Conservation (phyloP, 2,329 filamentous ascomycete species). For the Zasmidium cellare region DNA sequence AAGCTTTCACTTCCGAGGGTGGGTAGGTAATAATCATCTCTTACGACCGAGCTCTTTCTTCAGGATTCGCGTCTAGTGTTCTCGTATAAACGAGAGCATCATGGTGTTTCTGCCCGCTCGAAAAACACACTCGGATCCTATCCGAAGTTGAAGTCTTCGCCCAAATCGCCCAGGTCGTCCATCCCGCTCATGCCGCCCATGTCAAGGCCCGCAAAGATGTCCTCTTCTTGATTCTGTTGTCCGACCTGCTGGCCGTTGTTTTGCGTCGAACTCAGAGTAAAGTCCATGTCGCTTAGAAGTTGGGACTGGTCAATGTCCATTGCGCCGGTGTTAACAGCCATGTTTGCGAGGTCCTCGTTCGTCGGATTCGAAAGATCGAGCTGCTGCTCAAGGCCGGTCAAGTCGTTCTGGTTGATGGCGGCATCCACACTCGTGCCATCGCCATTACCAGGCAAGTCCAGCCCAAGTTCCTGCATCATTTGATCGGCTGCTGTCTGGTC, state of each 20-base stretch:
- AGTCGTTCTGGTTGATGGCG: conserved; percentile 21
- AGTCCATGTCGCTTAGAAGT: conserved; percentile 10
- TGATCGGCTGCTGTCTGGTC: conserved; percentile 27
- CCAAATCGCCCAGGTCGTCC: conserved; percentile 28
- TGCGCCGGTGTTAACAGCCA: conserved; percentile 19
- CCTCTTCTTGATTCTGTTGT: conserved; percentile 38
- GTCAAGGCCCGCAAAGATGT: conserved; percentile 45
- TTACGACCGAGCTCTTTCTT: too few relatives aligned
- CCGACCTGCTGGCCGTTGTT: conserved; percentile 28
- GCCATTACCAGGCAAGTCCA: conserved; percentile 22
- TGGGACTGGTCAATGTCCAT: conserved; percentile 28
- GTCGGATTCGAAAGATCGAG: conserved; percentile 15
- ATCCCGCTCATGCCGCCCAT: conserved; percentile 28
- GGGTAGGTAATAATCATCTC: too few relatives aligned
- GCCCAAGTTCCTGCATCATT: conserved; percentile 37
- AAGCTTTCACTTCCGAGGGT: too few relatives aligned
- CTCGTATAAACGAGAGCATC: background rate
- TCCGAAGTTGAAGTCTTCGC: conserved; percentile 35
- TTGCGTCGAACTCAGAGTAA: conserved; percentile 17
- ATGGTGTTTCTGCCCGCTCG: background rate
- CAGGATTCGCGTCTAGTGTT: too few relatives aligned
- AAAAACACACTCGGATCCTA: conserved; percentile 3
- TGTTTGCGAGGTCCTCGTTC: conserved; percentile 25
- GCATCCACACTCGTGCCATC: conserved; percentile 15
- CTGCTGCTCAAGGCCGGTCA: conserved; percentile 19